Percentiles rank a stretch among this genome's conserved stretches.
Conservation (phyloP, 306 rosid genomes). For the Glycine tomentella region DNA sequence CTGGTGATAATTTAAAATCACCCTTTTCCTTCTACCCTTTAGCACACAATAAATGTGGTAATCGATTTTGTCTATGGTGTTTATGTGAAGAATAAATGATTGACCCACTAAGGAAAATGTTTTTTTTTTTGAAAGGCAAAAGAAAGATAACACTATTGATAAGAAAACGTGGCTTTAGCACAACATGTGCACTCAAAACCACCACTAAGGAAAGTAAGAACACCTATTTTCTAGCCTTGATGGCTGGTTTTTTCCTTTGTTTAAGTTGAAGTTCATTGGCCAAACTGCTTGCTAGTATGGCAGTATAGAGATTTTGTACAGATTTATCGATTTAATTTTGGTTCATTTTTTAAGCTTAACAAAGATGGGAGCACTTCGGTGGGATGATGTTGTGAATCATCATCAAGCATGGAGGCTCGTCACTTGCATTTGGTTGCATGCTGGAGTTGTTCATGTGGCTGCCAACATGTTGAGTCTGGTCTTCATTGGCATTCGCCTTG, state of each 20-base stretch:
- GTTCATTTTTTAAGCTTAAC: constrained; percentile 59
- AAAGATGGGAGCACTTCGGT: constrained; percentile 80
- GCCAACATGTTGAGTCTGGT: constrained; percentile 82
- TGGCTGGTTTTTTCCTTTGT: neutral
- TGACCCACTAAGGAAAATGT: too few species aligned
- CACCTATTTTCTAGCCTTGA: neutral
- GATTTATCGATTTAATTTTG: neutral
- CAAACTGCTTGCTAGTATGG: neutral
- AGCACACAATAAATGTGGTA: too few species aligned
- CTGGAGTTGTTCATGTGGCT: constrained; percentile 78
- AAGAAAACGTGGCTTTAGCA: too few species aligned
- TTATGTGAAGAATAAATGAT: too few species aligned
- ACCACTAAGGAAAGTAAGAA: too few species aligned
- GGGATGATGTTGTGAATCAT: constrained; percentile 62
- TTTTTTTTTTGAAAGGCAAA: too few species aligned
- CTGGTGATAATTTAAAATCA: too few species aligned
- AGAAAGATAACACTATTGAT: too few species aligned
- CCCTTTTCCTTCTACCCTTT: too few species aligned
- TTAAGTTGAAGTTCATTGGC: constrained; percentile 17
- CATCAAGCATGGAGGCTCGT: constrained; percentile 89
- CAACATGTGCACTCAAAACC: too few species aligned
- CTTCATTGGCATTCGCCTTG: constrained; percentile 81
- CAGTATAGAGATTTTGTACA: neutral
- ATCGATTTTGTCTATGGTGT: too few species aligned
- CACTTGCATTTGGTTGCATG: constrained; percentile 89